Base-by-base conservation (phyloP, 1,139 yeast genomes). In the Nakaseomyces kungkrabaensis region DNA sequence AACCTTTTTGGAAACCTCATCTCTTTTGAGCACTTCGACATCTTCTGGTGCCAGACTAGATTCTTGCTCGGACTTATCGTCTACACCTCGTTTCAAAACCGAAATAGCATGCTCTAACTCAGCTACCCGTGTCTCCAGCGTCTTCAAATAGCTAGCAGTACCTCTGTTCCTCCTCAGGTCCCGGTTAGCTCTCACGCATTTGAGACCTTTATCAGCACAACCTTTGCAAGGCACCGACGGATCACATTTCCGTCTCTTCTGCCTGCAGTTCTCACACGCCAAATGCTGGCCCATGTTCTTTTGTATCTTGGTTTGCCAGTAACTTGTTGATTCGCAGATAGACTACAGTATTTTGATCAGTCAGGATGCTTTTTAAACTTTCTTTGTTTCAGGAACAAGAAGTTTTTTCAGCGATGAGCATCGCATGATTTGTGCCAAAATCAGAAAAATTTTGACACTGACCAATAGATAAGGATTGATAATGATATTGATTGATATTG, bases 181-280 rank as follows among this genome's bases (percentile, higher is more conserved):
- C 51, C 67, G 62, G 1, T 70, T 66, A 0, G 72, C 68, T 48
- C 69, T 71, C 8, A 74, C 63, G 60, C 83, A 78, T 46, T 74
- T 75, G 9, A 69, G 68, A 2, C 70, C 69, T 11, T 69, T 68
- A 51, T 69, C 72, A 24, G 65, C 59, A 59, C 83, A 78, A 48
- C 70, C 70, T 31, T 71, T 59, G 57, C 83, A 78, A 3, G 82
- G 82, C 45, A 60, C 56, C 43, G 69, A 70, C 52, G 68, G 68
- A 56, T 74, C 70, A 60, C 83, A 78, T 60, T 74, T 76, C 52
- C 78, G 73, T 58, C 79, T 75, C 47, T 78, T 69, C n/a, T 67
- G 55, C 24, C 82, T 68, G 58, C 83, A 78, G 47, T 78, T 61
- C 56, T 72, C 74, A 58, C 82, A 78, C 5, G 70, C 65, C 4